Base-by-base conservation (phyloP, 306 rosid genomes). In the Sicyos edulis region DNA sequence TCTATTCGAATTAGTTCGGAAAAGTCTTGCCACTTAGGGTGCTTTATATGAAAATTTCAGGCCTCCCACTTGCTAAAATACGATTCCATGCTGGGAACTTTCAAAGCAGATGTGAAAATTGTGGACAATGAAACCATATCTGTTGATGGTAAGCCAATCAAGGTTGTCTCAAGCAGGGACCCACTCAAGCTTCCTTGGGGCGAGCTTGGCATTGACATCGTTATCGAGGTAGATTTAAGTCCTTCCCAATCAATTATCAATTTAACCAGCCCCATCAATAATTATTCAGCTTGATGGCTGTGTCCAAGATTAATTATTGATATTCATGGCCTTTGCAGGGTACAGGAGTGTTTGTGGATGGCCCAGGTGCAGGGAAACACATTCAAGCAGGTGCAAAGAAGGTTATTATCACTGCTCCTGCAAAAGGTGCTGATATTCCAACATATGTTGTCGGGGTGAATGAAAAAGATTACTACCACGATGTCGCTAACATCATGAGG, bases 351-450 rank as follows among this genome's bases (percentile, higher is more conserved):
- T 95, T 95, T 76, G 99, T 95, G 75, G 99, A 95, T 75, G 97
- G 97, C 54, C 97, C 99, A 45, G 99, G 99, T 0, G 99, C 99
- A 2, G 99, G 97, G 0, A 95, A 95, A 78, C 99, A 95, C 85
- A 86, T 95, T 78, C 97, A 91, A 85, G 99, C 99, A 6, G 99
- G 99, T 74, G 99, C 99, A 26, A 89, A 91, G 91, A 95, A 95
- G 85, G 97, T 95, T 26, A 81, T 95, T 67, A 95, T 95, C 85
- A 95, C 99, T 6, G 99, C 99, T 77, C 99, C 99, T 14, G 99
- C 99, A 37, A 95, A 95, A 80, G 99, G 99, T 74, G 99, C 92
- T 47, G 99, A 95, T 75, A 95, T 95, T 77, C 99, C 96, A 54
- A 95, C 99, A 40, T 95, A 95, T 32, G 99, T 95, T 66, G 66